A percentile compares a stretch with the other conserved stretches of the same genome.
Conservation (phyloP, 2,329 filamentous ascomycete species). For the Trichoderma sp. region DNA sequence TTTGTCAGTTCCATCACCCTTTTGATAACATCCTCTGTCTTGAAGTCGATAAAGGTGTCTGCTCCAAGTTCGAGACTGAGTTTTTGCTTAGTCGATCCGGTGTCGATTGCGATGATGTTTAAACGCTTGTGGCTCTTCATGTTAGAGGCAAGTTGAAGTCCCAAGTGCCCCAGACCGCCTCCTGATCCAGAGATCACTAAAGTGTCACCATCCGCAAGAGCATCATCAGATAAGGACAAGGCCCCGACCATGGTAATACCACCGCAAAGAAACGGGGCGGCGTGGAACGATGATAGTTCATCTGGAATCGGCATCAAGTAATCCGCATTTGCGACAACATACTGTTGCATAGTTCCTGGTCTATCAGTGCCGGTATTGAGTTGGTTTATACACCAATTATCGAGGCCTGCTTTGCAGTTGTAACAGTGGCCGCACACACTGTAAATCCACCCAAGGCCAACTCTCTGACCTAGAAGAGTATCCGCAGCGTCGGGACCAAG, state of each 20-base stretch:
- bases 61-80: background rate
- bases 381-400: slow-evolving; percentile 6
- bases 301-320: slow-evolving; percentile 10
- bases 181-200: slow-evolving; percentile 5
- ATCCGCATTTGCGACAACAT: slow-evolving; percentile 1
- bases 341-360: slow-evolving; percentile 6
- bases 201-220: background rate
- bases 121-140: background rate
- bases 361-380: background rate
- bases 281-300: background rate
- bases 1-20: background rate
- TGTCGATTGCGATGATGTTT: slow-evolving; percentile 1
- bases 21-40: background rate
- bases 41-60: background rate
- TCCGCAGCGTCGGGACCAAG: background rate
- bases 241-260: background rate
- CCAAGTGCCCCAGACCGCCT: background rate
- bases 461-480: background rate
- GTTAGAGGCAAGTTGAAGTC: background rate
- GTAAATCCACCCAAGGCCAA: slow-evolving; percentile 1
- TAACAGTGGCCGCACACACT: slow-evolving; percentile 6
- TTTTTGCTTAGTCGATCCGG: background rate
- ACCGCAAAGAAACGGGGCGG: background rate
- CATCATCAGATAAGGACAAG: background rate
- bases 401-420: background rate